Conservation (phyloP, 208 protist species). For the Trypanosoma scelopori region DNA sequence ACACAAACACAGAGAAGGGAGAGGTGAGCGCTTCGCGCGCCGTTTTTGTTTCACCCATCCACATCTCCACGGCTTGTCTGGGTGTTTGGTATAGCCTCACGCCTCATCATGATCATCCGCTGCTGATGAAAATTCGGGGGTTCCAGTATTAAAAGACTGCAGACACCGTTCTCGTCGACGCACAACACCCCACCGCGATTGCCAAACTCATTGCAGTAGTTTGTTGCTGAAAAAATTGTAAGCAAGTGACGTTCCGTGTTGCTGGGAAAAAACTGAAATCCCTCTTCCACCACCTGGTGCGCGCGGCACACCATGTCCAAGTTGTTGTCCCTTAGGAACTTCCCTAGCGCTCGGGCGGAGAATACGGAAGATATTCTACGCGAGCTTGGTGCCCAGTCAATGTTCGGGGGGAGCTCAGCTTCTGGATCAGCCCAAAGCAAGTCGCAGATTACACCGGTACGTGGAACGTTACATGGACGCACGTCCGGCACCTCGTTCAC, state of each 20-base stretch:
- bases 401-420: constrained; percentile 84
- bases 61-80: constrained; percentile 5
- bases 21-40: not conserved
- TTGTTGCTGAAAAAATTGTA: constrained; percentile 99
- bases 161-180: constrained; percentile 96
- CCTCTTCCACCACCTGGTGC: constrained; percentile 99
- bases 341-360: constrained; percentile 93
- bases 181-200: constrained; percentile 99
- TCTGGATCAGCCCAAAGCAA: constrained; percentile 99
- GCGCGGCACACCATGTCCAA: constrained; percentile 98
- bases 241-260: constrained; percentile 96
- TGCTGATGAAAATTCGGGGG: constrained; percentile 79
- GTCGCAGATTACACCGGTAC: constrained; percentile 98
- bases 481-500: constrained; percentile 93
- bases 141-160: constrained; percentile 92
- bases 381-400: constrained; percentile 98
- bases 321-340: constrained; percentile 97
- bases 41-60: constrained; percentile 6
- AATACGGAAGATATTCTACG: constrained; percentile 98
- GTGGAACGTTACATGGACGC: constrained; percentile 98
- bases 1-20: not conserved
- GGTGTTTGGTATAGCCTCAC: constrained; percentile 36
- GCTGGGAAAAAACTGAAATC: constrained; percentile 99
- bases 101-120: constrained; percentile 59
- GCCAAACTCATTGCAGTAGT: constrained; percentile 99